A percentile compares a stretch with the other conserved stretches of the same genome.
Conservation (phyloP, 495 filamentous ascomycete genomes). For the Aspergillus homomorphus region DNA sequence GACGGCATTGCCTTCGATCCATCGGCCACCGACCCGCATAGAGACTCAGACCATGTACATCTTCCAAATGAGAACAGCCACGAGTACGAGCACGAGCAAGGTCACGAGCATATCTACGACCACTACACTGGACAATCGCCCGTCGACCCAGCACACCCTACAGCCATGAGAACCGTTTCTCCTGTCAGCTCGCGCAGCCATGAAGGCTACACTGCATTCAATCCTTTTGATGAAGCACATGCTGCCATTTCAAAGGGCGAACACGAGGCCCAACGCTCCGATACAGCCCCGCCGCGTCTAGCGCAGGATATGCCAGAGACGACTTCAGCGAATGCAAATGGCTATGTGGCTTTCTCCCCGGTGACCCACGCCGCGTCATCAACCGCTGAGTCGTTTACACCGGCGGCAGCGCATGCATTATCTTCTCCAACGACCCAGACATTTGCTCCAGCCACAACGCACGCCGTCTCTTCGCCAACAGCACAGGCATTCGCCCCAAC, state of each 20-base stretch:
- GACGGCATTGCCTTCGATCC: not conserved
- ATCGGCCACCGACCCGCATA: not conserved
- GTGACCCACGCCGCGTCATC: not conserved
- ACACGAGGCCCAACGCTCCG: not conserved
- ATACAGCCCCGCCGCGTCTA: too few relatives aligned
- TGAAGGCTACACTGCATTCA: conserved; percentile 30
- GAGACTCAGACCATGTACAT: not conserved
- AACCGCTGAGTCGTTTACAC: not conserved
- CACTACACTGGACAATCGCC: conserved; percentile 7
- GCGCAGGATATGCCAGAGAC: not conserved
- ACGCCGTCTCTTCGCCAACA: not conserved
- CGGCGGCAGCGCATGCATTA: not conserved
- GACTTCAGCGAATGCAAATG: not conserved
- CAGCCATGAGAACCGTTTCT: conserved; percentile 6
- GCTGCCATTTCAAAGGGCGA: not conserved
- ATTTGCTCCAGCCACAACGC: not conserved
- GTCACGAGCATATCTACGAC: not conserved
- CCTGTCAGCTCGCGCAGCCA: conserved; percentile 13
- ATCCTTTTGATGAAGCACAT: not conserved
- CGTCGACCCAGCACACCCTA: conserved; percentile 7
- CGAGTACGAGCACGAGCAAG: not conserved
- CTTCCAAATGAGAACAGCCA: not conserved
- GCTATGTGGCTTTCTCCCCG: not conserved
- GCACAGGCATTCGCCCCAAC: not conserved
- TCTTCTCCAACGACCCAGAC: not conserved